phyloP scores from a whole-genome alignment of 192 early-diverging fungal species.

The Dimargaris xerosporica region DNA sequence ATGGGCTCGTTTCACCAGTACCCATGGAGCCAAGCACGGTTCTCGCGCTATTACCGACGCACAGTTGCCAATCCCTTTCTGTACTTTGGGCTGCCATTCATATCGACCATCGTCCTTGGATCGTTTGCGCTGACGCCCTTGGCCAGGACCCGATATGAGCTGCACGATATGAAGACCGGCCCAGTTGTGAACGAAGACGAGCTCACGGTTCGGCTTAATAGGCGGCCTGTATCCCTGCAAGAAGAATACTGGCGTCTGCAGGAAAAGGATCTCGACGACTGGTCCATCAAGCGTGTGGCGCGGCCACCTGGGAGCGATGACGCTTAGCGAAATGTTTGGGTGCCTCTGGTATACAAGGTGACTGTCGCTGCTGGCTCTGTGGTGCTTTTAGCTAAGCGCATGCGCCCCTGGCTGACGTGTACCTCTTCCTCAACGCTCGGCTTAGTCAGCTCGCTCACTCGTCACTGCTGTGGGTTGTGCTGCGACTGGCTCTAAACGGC shows the following conservation, averaged over 20 bases:
- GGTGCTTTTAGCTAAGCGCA: too few relatives aligned
- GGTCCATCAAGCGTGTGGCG: slow-evolving; percentile 2
- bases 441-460: too few relatives aligned
- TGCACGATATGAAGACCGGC: slow-evolving; percentile 28
- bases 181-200: slow-evolving; percentile 36
- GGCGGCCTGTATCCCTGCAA: slow-evolving; percentile 36
- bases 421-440: too few relatives aligned
- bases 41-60: slow-evolving; percentile 2
- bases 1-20: neutral
- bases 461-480: too few relatives aligned
- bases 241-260: slow-evolving; percentile 33
- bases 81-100: slow-evolving; percentile 40
- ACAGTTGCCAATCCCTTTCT: slow-evolving; percentile 25
- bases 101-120: slow-evolving; percentile 39
- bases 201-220: slow-evolving; percentile 32
- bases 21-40: neutral
- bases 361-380: too few relatives aligned
- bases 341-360: too few relatives aligned
- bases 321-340: too few relatives aligned
- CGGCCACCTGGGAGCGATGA: slow-evolving; percentile 8
- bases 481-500: too few relatives aligned
- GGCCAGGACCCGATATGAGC: slow-evolving; percentile 49
- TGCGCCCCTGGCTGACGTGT: too few relatives aligned
- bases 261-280: slow-evolving; percentile 10
- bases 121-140: slow-evolving; percentile 46